A percentile compares a stretch with the other conserved stretches of the same genome.
Conservation (phyloP, 805 yeast species). For the Cyberlindnera euphorbiiphila region DNA sequence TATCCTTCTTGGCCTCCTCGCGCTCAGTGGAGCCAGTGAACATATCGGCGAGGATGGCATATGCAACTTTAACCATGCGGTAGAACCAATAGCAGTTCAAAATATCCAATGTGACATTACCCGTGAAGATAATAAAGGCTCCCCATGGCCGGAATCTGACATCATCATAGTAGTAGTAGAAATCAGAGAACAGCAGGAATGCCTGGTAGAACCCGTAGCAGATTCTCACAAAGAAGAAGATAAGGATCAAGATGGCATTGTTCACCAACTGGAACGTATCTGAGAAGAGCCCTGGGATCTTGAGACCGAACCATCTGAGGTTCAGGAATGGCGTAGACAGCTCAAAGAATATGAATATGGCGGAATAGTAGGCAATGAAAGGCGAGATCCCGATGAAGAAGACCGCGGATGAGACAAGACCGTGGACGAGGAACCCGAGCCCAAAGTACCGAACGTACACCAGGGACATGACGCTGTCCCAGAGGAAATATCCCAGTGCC, state of each 20-base stretch:
- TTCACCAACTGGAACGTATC: conserved; percentile 49
- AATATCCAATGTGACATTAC: conserved; percentile 52
- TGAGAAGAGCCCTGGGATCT: conserved; percentile 61
- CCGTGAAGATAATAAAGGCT: conserved; percentile 30
- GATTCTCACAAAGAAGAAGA: conserved; percentile 68
- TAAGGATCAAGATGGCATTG: conserved; percentile 57
- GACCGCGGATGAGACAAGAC: conserved; percentile 66
- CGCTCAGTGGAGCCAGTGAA: conserved; percentile 22
- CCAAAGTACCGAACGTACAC: conserved; percentile 61
- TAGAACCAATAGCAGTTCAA: conserved; percentile 76
- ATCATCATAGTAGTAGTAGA: conserved; percentile 33
- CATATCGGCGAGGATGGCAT: conserved; percentile 36
- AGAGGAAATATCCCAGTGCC: conserved; percentile 76
- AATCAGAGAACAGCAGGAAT: conserved; percentile 39
- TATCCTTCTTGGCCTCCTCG: conserved; percentile 28
- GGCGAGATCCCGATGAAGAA: conserved; percentile 61
- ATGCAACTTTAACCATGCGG: conserved; percentile 68
- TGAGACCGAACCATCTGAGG: conserved; percentile 75
- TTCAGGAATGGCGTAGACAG: conserved; percentile 85
- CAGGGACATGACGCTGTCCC: conserved; percentile 71
- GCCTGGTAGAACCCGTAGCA: conserved; percentile 78
- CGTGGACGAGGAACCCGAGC: conserved; percentile 70
- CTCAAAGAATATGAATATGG: conserved; percentile 74
- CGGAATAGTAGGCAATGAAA: conserved; percentile 66
- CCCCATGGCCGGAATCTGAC: conserved; percentile 44